phyloP scores from a whole-genome alignment of 2,329 filamentous ascomycete species.

The Cercospora sp. region DNA sequence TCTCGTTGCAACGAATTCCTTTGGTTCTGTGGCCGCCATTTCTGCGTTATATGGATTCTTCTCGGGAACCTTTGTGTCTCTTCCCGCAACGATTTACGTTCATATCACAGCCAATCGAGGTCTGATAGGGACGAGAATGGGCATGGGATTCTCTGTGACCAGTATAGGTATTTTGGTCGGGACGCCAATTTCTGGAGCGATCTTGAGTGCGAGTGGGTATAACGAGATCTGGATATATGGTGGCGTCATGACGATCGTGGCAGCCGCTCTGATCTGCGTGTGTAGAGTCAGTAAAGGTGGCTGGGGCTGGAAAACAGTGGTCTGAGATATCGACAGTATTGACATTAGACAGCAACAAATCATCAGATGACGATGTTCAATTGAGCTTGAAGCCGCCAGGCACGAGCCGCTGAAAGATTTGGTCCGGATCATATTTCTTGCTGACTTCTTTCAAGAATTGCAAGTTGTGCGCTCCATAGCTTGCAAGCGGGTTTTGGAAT shows the following conservation, averaged over 20 bases:
- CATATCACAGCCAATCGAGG: conserved; percentile 44
- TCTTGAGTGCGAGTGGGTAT: conserved; percentile 49
- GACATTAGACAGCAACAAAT: background rate
- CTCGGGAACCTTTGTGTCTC: conserved; percentile 48
- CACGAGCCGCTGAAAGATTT: conserved; percentile 40
- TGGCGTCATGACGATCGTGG: conserved; percentile 37
- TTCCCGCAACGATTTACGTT: conserved; percentile 51
- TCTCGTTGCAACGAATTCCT: conserved; percentile 41
- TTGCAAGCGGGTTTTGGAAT: conserved; percentile 40
- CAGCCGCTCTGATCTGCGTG: conserved; percentile 28
- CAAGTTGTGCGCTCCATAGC: conserved; percentile 36
- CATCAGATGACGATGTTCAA: conserved; percentile 8
- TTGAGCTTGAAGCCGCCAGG: conserved; percentile 41
- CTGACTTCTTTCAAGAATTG: conserved; percentile 35
- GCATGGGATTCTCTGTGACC: conserved; percentile 55
- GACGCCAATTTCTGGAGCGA: conserved; percentile 59
- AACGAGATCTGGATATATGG: conserved; percentile 48
- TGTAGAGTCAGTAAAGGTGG: conserved; percentile 35
- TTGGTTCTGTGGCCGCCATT: conserved; percentile 45
- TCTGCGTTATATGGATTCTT: conserved; percentile 52
- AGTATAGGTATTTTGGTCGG: conserved; percentile 54
- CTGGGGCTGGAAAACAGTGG: conserved; percentile 25
- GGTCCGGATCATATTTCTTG: conserved; percentile 39
- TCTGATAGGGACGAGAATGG: conserved; percentile 54
- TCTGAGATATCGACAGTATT: conserved; percentile 14